Evolutionary conservation across 495 filamentous ascomycete species (phyloP), one percentile per base, ranked within the genome.

Genomic region (Halenospora varia): DNA sequence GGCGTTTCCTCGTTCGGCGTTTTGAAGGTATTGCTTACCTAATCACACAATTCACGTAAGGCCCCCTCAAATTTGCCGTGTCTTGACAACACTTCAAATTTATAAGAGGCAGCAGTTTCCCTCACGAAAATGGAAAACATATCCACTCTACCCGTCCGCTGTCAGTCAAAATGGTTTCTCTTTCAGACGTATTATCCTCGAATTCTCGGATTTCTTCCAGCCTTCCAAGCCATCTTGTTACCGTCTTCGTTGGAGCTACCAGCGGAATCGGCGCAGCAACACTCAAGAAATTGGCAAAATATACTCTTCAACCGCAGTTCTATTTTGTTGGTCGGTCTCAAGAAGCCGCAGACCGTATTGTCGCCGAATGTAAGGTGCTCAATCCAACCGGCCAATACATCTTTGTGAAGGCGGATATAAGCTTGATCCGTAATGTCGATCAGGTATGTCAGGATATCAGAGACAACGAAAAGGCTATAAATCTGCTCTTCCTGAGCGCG

Each of bases 271-370:
- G 73, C 19, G 63, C 64, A 50, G 61, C 50, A 24, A 71, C 72
- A 4, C 65, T 71, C 1, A 67, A 68, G 24, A 67, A 65, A 47
- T 70, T 76, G 26, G 70, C 57, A 15, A 48, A 60, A 29, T 26
- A 57, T n/a, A 13, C 61, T 8, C 1, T 17, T 15, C 26, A 53
- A 53, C 60, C 57, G 18, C 58, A 60, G 0, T 55, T 69, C 13
- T 77, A 76, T 51, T 62, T 77, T 51, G 50, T 77, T 35, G 73
- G 75, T 17, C 70, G 78, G 20, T 77, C 70, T 55, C 64, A 75
- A 62, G 61, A 54, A 13, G 59, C 63, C 39, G 70, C 66, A 44
- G 70, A 66, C 23, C 61, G 66, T 17, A 64, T 68, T 48, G 69
- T 73, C 26, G 65, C 72, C 42, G 68, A 70, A n/a, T 62, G 25